phyloP scores from a whole-genome alignment of 2,329 filamentous ascomycete species.

The Cytospora chrysosperma region DNA sequence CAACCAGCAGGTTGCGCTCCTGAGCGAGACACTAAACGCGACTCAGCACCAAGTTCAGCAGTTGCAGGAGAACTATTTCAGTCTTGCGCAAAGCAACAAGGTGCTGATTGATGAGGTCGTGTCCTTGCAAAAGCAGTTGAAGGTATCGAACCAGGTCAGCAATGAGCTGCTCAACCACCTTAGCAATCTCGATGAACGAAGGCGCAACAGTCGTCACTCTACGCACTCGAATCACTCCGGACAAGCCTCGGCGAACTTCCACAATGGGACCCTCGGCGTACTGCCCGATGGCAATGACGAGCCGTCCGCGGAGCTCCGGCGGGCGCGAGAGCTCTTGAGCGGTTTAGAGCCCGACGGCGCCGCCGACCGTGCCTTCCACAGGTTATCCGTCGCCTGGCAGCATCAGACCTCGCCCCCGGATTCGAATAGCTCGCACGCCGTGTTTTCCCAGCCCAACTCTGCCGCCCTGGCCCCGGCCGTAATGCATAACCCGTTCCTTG shows the following conservation, averaged over 20 bases:
- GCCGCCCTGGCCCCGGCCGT: constrained; percentile 40
- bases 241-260: constrained; percentile 40
- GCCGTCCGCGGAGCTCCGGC: constrained; percentile 50
- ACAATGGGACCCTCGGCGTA: constrained; percentile 40
- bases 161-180: constrained; percentile 58
- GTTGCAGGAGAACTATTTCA: constrained; percentile 79
- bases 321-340: constrained; percentile 56
- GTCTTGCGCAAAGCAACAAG: constrained; percentile 65
- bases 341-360: constrained; percentile 51
- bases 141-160: constrained; percentile 56
- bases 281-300: constrained; percentile 48
- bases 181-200: constrained; percentile 47
- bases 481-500: constrained; percentile 52
- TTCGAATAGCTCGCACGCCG: constrained; percentile 48
- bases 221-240: constrained; percentile 37
- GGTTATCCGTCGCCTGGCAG: constrained; percentile 54
- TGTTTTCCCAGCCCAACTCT: constrained; percentile 52
- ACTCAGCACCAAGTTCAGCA: constrained; percentile 91
- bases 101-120: constrained; percentile 62
- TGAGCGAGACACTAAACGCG: constrained; percentile 84
- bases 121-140: constrained; percentile 59
- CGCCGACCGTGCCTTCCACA: constrained; percentile 55
- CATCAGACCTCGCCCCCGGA: constrained; percentile 50
- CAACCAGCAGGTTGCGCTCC: constrained; percentile 77
- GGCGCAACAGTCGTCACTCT: constrained; percentile 42